These are phyloP conservation scores for Arachis hypogaea DNA, from an alignment of 306 rosid species.

Conservation along the genomic window DNA sequence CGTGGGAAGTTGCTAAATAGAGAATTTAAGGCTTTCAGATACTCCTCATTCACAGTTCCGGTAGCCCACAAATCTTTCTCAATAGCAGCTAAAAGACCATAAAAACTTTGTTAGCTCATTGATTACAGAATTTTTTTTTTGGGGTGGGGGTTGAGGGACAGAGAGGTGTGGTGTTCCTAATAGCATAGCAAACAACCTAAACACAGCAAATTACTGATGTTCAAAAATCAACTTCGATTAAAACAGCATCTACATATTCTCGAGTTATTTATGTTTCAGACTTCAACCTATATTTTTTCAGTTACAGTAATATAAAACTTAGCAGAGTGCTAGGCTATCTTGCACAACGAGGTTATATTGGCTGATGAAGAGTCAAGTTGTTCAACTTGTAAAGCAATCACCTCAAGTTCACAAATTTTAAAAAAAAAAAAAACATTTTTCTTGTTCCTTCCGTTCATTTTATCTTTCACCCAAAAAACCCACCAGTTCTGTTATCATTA, in stretches of 20 bases:
- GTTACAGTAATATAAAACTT: constrained; percentile 6
- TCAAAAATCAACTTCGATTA: constrained; percentile 14
- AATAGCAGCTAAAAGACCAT: constrained; percentile 79
- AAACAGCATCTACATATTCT: background rate
- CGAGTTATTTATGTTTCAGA: background rate
- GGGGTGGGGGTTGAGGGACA: background rate
- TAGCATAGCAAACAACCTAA: constrained; percentile 31
- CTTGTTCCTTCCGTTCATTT: constrained; percentile 4
- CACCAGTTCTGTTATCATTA: constrained; percentile 16
- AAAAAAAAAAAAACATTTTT: background rate
- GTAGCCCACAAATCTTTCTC: constrained; percentile 98
- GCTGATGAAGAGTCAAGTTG: background rate
- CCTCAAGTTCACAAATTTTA: constrained; percentile 14
- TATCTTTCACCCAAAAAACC: background rate
- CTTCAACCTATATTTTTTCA: constrained; percentile 8
- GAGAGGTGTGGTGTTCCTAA: background rate
- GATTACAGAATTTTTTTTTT: constrained; percentile 2
- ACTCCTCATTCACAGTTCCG: constrained; percentile 95
- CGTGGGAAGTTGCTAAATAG: constrained; percentile 92
- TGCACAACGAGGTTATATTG: too few relatives aligned
- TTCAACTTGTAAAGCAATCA: constrained; percentile 15
- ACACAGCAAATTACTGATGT: constrained; percentile 23
- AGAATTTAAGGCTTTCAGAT: constrained; percentile 90
- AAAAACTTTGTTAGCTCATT: constrained; percentile 37
- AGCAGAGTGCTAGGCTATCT: background rate